These are phyloP conservation scores for Urostyla sp. DNA, from an alignment of 73 alveolate species.

Conservation along the genomic window DNA sequence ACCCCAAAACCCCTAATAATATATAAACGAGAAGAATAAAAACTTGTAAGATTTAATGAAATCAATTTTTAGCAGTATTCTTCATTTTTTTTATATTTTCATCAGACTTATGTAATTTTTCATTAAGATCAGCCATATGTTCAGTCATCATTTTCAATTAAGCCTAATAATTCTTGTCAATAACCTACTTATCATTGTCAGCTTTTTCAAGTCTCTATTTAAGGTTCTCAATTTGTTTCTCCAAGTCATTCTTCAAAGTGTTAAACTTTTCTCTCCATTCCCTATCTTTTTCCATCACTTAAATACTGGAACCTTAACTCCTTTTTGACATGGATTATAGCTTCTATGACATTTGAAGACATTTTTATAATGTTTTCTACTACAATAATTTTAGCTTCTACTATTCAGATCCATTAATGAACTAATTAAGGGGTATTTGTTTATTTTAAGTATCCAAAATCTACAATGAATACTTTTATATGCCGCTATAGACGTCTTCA, in stretches of 20 bases:
- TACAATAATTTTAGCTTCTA: background rate
- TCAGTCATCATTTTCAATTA: constrained; percentile 37
- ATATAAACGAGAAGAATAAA: too few relatives aligned
- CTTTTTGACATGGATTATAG: background rate
- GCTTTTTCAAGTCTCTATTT: background rate
- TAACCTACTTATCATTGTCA: constrained; percentile 1
- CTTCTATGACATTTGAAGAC: constrained; percentile 7
- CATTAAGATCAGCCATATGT: constrained; percentile 2
- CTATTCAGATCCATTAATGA: background rate
- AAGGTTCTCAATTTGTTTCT: background rate
- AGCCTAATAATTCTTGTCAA: constrained; percentile 15
- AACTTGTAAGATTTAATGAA: too few relatives aligned
- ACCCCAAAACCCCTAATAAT: too few relatives aligned
- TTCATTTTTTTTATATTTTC: too few relatives aligned
- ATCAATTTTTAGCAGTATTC: too few relatives aligned
- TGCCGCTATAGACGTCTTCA: constrained; percentile 37
- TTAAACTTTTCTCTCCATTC: constrained; percentile 24
- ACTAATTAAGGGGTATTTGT: constrained; percentile 3
- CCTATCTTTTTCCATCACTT: constrained; percentile 42
- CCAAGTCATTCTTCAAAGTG: background rate
- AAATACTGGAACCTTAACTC: background rate
- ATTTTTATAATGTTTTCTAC: constrained; percentile 13
- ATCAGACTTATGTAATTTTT: background rate
- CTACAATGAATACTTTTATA: constrained; percentile 8
- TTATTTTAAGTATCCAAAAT: background rate